phyloP scores from a whole-genome alignment of 306 rosid genomes.

The Argentina anserina region DNA sequence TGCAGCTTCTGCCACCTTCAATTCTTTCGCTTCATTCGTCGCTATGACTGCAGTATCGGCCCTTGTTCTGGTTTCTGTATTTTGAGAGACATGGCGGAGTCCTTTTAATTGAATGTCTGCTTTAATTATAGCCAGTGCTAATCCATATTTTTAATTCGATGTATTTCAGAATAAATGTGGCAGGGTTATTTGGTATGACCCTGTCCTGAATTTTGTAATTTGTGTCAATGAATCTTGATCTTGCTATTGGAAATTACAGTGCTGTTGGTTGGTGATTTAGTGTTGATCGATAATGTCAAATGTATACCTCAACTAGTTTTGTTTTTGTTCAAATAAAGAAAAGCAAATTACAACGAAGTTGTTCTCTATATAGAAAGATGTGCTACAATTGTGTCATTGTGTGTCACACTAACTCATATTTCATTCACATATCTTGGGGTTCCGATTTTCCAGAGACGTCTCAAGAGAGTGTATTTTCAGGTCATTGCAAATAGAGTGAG shows the following conservation, averaged over 20 bases:
- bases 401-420: too few relatives aligned
- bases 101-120: not conserved
- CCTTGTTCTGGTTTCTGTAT: conserved; percentile 13
- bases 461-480: too few relatives aligned
- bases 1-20: conserved; percentile 10
- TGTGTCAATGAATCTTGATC: not conserved
- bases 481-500: too few relatives aligned
- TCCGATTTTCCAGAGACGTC: too few relatives aligned
- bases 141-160: not conserved
- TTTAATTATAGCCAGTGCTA: not conserved
- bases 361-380: too few relatives aligned
- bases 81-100: not conserved
- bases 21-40: conserved; percentile 16
- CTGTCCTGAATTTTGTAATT: not conserved
- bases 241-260: not conserved
- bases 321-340: too few relatives aligned
- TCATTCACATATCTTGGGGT: too few relatives aligned
- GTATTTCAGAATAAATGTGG: conserved; percentile 11
- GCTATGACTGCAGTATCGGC: conserved; percentile 25
- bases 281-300: too few relatives aligned
- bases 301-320: too few relatives aligned
- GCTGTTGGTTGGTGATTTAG: too few relatives aligned
- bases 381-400: too few relatives aligned
- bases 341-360: too few relatives aligned
- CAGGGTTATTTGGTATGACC: not conserved